phyloP scores from a whole-genome alignment of 345 rosid species.

The Geranium brycei region DNA sequence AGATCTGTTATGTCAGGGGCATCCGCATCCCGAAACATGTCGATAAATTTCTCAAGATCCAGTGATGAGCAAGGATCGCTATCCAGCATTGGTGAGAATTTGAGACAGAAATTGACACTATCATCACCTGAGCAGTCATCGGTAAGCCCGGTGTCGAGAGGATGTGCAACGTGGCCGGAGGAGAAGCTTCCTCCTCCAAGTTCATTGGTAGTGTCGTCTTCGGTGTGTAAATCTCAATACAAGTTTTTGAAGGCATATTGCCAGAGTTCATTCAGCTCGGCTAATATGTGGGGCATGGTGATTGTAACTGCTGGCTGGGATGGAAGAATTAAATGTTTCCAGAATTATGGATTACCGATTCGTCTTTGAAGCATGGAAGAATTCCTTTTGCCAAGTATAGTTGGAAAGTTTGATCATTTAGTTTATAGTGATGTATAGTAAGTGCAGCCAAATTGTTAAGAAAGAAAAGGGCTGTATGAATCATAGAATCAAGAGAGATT shows the following conservation, averaged over 20 bases:
- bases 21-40: background rate
- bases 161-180: conserved; percentile 72
- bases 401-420: background rate
- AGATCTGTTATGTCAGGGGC: conserved; percentile 5
- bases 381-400: background rate
- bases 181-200: conserved; percentile 47
- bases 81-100: conserved; percentile 1
- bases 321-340: conserved; percentile 57
- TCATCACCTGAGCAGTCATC: conserved; percentile 44
- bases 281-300: conserved; percentile 58
- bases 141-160: conserved; percentile 29
- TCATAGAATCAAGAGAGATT: background rate
- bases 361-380: conserved; percentile 19
- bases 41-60: too few relatives aligned
- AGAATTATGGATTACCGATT: conserved; percentile 61
- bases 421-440: background rate
- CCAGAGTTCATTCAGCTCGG: conserved; percentile 32
- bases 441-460: background rate
- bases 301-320: conserved; percentile 70
- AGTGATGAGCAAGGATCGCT: background rate
- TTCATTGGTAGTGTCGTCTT: conserved; percentile 18
- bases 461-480: background rate
- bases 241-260: conserved; percentile 52
- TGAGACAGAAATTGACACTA: conserved; percentile 19
- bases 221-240: conserved; percentile 36